phyloP scores from a whole-genome alignment of 495 filamentous ascomycete genomes.

The Talaromyces adpressus region DNA sequence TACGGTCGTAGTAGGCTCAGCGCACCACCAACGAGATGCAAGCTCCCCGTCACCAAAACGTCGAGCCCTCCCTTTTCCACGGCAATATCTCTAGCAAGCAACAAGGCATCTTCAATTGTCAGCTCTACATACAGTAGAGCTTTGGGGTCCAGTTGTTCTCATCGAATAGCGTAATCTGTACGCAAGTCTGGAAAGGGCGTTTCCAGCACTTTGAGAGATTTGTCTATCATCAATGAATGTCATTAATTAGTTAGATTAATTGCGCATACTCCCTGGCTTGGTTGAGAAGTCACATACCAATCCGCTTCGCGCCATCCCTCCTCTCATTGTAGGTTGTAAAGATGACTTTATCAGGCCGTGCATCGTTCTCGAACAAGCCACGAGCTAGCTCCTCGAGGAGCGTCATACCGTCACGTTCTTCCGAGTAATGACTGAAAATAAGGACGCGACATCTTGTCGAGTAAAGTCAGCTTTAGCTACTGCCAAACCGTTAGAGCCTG shows the following conservation, averaged over 20 bases:
- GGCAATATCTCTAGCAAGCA: slow-evolving; percentile 19
- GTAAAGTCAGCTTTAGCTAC: background rate
- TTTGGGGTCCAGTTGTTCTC: slow-evolving; percentile 18
- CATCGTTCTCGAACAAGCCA: slow-evolving; percentile 16
- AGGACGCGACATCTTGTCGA: slow-evolving; percentile 17
- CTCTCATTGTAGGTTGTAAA: slow-evolving; percentile 27
- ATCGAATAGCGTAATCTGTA: slow-evolving; percentile 18
- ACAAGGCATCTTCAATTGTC: slow-evolving; percentile 27
- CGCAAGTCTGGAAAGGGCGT: slow-evolving; percentile 20
- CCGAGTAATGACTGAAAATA: slow-evolving; percentile 35
- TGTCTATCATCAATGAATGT: slow-evolving; percentile 15
- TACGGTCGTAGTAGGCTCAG: slow-evolving; percentile 27
- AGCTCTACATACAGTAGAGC: slow-evolving; percentile 16
- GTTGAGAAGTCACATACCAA: slow-evolving; percentile 10
- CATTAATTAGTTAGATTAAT: background rate
- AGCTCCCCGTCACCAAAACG: slow-evolving; percentile 54
- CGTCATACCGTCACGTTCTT: slow-evolving; percentile 26
- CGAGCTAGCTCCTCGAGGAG: slow-evolving; percentile 23
- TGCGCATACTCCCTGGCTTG: background rate
- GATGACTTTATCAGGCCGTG: slow-evolving; percentile 23
- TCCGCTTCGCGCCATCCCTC: slow-evolving; percentile 17
- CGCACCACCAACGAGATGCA: slow-evolving; percentile 55
- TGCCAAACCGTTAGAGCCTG: background rate
- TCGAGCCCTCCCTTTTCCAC: slow-evolving; percentile 22
- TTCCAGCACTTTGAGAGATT: slow-evolving; percentile 15